A percentile compares a stretch with the other conserved stretches of the same genome.
Conservation (phyloP, 2,329 filamentous ascomycete genomes). For the Pestalotiopsis sp. region DNA sequence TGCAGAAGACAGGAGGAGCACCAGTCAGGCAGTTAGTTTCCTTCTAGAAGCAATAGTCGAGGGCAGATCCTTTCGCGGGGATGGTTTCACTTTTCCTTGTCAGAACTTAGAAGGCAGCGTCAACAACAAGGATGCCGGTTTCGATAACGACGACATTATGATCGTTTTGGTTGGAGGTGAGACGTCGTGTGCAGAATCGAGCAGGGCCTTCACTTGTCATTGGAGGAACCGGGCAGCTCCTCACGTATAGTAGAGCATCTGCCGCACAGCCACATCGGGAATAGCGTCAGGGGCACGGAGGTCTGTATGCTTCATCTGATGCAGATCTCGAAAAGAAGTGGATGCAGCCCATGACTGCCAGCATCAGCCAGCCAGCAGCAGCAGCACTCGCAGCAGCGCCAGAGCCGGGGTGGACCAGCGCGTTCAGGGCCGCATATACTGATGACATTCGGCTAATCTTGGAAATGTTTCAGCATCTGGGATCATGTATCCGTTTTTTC, state of each 20-base stretch:
- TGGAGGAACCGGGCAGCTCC: neutral
- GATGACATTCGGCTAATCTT: constrained; percentile 19
- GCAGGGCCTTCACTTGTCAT: neutral
- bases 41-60: neutral
- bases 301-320: constrained; percentile 11
- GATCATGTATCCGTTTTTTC: constrained; percentile 6
- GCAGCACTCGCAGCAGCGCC: neutral
- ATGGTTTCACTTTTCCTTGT: constrained; percentile 1
- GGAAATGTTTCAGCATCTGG: constrained; percentile 22
- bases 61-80: neutral
- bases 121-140: neutral
- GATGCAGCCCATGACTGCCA: neutral
- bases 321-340: constrained; percentile 12
- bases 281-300: constrained; percentile 9
- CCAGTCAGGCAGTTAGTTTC: neutral
- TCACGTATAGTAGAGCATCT: neutral
- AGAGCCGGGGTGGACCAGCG: neutral
- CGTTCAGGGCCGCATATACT: constrained; percentile 2
- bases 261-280: neutral
- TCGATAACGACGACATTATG: constrained; percentile 3
- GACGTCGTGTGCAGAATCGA: neutral
- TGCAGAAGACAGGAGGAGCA: neutral
- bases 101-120: neutral
- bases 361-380: neutral
- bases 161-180: neutral